phyloP scores from a whole-genome alignment of 2,329 filamentous ascomycete species.

The Fusarium pseudoanthophilum region DNA sequence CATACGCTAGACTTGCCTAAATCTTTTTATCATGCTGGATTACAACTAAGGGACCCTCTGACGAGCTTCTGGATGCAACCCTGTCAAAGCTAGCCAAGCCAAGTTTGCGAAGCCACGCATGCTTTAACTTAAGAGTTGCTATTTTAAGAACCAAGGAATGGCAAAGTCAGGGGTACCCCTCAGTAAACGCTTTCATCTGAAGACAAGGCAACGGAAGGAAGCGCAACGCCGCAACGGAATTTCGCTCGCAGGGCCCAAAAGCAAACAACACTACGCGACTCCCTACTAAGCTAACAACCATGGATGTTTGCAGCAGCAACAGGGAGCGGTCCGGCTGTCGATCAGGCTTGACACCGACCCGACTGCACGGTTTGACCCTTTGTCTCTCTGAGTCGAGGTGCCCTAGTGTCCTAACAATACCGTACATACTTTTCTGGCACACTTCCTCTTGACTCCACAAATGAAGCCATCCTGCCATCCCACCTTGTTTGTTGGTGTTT shows the following conservation, averaged over 20 bases:
- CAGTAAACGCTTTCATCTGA: slow-evolving; percentile 23
- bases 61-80: slow-evolving; percentile 27
- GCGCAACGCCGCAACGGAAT: neutral
- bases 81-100: slow-evolving; percentile 18
- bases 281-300: slow-evolving; percentile 12
- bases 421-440: neutral
- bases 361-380: slow-evolving; percentile 15
- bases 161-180: slow-evolving; percentile 46
- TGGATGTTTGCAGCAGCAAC: slow-evolving; percentile 29
- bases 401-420: neutral
- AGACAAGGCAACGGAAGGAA: neutral
- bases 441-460: slow-evolving; percentile 16
- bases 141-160: slow-evolving; percentile 43
- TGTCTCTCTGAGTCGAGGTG: neutral
- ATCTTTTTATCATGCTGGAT: neutral
- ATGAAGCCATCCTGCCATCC: slow-evolving; percentile 27
- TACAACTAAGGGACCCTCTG: neutral
- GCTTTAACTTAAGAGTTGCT: slow-evolving; percentile 20
- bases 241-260: slow-evolving; percentile 3
- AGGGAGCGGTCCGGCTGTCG: slow-evolving; percentile 44
- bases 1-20: neutral
- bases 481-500: slow-evolving; percentile 15
- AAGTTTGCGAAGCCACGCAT: slow-evolving; percentile 21
- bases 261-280: slow-evolving; percentile 4
- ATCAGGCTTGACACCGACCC: slow-evolving; percentile 33